Conservation (phyloP, 495 filamentous ascomycete species). For the Daldinia vernicosa region DNA sequence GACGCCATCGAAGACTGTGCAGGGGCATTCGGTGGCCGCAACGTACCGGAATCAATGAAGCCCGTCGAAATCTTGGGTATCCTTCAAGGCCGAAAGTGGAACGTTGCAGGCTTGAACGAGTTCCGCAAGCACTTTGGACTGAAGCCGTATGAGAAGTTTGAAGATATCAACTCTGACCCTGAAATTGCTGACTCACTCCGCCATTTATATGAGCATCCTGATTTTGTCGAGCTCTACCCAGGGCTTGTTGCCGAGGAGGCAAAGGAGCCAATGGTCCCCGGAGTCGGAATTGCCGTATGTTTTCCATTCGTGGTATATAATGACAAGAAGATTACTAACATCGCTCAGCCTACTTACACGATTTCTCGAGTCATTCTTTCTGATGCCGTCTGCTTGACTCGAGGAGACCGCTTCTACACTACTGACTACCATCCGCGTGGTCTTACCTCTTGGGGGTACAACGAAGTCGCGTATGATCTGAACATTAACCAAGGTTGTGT, state of each 20-base stretch:
- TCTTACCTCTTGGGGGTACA: constrained; percentile 82
- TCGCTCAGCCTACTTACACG: constrained; percentile 71
- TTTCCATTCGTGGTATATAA: not conserved
- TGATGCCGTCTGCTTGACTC: constrained; percentile 84
- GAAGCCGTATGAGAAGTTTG: constrained; percentile 77
- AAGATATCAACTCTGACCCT: constrained; percentile 80
- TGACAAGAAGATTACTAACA: constrained; percentile 12
- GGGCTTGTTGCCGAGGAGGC: constrained; percentile 81
- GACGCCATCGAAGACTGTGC: constrained; percentile 71
- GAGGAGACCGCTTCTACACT: constrained; percentile 89
- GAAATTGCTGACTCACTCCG: constrained; percentile 72
- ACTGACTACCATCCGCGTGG: constrained; percentile 73
- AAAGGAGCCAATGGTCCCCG: constrained; percentile 76
- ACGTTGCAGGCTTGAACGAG: constrained; percentile 84
- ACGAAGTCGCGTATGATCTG: constrained; percentile 75
- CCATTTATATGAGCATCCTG: constrained; percentile 78
- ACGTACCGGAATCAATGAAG: constrained; percentile 76
- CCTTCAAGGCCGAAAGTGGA: constrained; percentile 83
- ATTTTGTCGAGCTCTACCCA: constrained; percentile 61
- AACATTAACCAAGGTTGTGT: constrained; percentile 84
- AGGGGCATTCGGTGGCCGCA: constrained; percentile 73
- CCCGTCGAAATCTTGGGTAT: constrained; percentile 87
- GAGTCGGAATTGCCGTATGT: constrained; percentile 73
- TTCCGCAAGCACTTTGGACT: constrained; percentile 84
- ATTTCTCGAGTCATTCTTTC: constrained; percentile 84